Base-by-base conservation (phyloP, 768 basidiomycete species). In the Macrolepiota fuliginosa region DNA sequence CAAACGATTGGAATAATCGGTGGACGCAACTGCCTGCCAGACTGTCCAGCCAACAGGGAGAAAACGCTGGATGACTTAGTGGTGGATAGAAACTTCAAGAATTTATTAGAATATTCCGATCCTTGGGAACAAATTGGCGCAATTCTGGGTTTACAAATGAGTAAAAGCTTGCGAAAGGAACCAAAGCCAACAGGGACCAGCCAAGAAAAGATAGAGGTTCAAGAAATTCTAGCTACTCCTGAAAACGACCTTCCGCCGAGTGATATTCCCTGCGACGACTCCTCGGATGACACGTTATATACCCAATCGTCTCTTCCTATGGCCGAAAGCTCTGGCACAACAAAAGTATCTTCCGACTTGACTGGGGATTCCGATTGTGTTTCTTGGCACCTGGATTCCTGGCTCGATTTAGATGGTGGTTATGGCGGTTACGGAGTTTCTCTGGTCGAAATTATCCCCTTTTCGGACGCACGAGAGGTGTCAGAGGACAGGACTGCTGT, bases 191-290 rank as follows among this genome's bases (percentile, higher is more conserved):
- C 27, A 19, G 22, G 25, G 19, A 15, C 36, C 27, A 29, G n/a
- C 17, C 36, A 42, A 52, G 58, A 54, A 25, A 52, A 47, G 15
- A 6, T 15, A 6, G 29, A 61, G 17, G 27, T 5, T 45, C 12
- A 19, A 47, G 17, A 53, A 35, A 49, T 24, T 36, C 42, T 2
- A 17, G 52, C 42, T 45, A 15, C 13, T 15, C 2, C 46, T 13
- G 59, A 54, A 17, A 61, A 51, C 42, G 52, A 61, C 36, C 59
- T 61, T 35, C 59, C 59, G 4, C 59, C 59, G 29, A 61, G 59
- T 24, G 59, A 61, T 22, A 46, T 61, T 54, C 40, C 42, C 11
- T 42, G 25, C n/a, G 32, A 61, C 10, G 37, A 42, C 11, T 53
- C 51, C 19, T 36, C n/a, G n/a, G 51, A 61, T 24, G 40, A 46